Evolutionary conservation across 208 protist species (phyloP).

Genomic region (Endotrypanum monterogeii): DNA sequence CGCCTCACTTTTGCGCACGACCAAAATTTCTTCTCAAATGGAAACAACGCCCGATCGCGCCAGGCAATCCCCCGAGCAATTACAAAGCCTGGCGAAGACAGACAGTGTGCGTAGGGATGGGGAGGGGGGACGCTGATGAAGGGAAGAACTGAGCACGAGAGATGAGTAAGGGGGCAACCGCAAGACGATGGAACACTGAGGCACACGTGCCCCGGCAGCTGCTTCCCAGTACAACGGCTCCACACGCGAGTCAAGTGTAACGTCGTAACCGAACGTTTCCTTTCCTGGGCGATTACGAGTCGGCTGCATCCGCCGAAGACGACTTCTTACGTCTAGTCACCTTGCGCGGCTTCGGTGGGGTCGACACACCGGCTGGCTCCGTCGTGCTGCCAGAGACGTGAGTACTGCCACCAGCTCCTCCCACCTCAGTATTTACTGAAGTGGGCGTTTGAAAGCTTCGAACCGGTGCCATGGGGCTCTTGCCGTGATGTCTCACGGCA

Average conservation of each 20-base stretch:
- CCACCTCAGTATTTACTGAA: not conserved
- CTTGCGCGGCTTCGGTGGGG: conserved; percentile 27
- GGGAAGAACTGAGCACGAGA: not conserved
- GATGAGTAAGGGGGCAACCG: not conserved
- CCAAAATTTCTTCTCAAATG: too few relatives aligned
- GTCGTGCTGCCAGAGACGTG: conserved; percentile 1
- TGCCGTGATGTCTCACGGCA: conserved; percentile 72
- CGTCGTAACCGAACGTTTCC: not conserved
- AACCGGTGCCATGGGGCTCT: conserved; percentile 45
- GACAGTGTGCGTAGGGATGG: not conserved
- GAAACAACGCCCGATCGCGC: too few relatives aligned
- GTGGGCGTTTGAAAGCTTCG: conserved; percentile 36
- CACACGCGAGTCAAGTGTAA: not conserved
- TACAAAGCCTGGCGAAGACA: too few relatives aligned
- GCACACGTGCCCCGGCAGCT: not conserved
- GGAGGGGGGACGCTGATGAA: not conserved
- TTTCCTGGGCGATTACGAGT: not conserved
- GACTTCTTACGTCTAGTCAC: conserved; percentile 24
- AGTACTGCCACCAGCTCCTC: not conserved
- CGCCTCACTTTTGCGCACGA: too few relatives aligned
- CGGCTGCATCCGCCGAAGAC: not conserved
- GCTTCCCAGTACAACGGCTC: too few relatives aligned
- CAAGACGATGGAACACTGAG: not conserved
- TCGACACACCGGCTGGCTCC: not conserved
- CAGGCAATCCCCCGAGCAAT: too few relatives aligned